phyloP scores from a whole-genome alignment of 1,284 basidiomycete genomes.

The Boletellus deceptivus region DNA sequence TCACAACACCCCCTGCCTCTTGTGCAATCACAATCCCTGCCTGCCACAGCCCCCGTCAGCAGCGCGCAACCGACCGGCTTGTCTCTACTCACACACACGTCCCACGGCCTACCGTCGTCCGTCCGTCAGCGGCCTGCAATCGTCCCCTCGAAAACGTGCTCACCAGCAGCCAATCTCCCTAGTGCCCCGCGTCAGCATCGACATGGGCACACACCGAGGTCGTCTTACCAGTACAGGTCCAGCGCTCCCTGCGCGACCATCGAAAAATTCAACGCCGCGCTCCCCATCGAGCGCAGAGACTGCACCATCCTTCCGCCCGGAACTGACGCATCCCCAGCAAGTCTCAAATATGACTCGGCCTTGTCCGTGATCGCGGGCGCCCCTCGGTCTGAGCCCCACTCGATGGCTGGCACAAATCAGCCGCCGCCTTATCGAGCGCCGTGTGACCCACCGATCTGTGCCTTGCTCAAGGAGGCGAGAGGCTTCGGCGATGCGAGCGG shows the following conservation, averaged over 20 bases:
- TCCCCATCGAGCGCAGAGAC: slow-evolving; percentile 80
- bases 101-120: slow-evolving; percentile 59
- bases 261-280: slow-evolving; percentile 82
- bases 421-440: not conserved
- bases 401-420: slow-evolving; percentile 56
- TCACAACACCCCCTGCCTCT: slow-evolving; percentile 83
- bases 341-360: slow-evolving; percentile 65
- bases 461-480: slow-evolving; percentile 74
- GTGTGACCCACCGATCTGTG: slow-evolving; percentile 59
- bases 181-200: not conserved
- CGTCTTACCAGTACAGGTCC: slow-evolving; percentile 76
- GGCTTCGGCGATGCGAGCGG: slow-evolving; percentile 70
- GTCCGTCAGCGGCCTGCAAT: slow-evolving; percentile 5
- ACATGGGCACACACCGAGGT: not conserved
- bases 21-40: slow-evolving; percentile 91
- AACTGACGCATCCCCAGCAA: slow-evolving; percentile 75
- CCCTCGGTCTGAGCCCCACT: slow-evolving; percentile 89
- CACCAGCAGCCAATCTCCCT: slow-evolving; percentile 91
- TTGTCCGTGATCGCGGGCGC: slow-evolving; percentile 62
- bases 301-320: slow-evolving; percentile 85
- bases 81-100: slow-evolving; percentile 63
- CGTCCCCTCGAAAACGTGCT: slow-evolving; percentile 18
- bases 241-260: slow-evolving; percentile 83
- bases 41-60: slow-evolving; percentile 30
- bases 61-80: slow-evolving; percentile 6